A percentile compares a stretch with the other conserved stretches of the same genome.
These are phyloP conservation scores for Hypoxylon crocopeplum DNA, from an alignment of 495 filamentous ascomycete genomes.

Conservation along the genomic window DNA sequence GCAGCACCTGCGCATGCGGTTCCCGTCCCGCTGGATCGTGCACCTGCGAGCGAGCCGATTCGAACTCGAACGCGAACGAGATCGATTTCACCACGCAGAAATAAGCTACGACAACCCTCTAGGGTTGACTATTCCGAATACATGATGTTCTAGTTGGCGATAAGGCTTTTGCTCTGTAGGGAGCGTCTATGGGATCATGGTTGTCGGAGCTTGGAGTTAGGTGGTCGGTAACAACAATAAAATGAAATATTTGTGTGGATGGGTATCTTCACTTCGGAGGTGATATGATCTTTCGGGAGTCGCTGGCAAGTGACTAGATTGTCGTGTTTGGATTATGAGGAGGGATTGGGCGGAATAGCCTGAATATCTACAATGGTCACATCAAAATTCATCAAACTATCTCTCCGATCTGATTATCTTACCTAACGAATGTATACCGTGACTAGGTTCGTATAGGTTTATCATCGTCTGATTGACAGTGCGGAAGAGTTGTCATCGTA, in stretches of 20 bases:
- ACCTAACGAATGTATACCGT: too few relatives aligned
- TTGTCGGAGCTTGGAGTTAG: constrained; percentile 22
- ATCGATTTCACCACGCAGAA: constrained; percentile 80
- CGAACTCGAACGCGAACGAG: constrained; percentile 63
- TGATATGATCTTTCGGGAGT: background rate
- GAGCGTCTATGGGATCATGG: background rate
- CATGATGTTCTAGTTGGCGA: background rate
- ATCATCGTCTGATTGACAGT: too few relatives aligned
- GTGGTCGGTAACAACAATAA: background rate
- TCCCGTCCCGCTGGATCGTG: constrained; percentile 75
- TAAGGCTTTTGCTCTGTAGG: background rate
- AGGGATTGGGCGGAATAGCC: too few relatives aligned
- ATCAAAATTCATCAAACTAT: too few relatives aligned
- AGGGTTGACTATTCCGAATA: background rate
- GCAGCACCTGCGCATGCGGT: constrained; percentile 75
- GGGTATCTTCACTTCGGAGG: too few relatives aligned
- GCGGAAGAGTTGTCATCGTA: too few relatives aligned
- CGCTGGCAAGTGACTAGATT: background rate
- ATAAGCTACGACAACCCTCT: constrained; percentile 28
- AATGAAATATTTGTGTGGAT: too few relatives aligned
- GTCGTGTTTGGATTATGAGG: too few relatives aligned
- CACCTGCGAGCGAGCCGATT: constrained; percentile 78
- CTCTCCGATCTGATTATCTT: too few relatives aligned
- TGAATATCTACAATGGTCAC: too few relatives aligned
- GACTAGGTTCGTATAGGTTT: too few relatives aligned